Conservation (phyloP, 1,284 basidiomycete species). For the Schizophyllum amplum region DNA sequence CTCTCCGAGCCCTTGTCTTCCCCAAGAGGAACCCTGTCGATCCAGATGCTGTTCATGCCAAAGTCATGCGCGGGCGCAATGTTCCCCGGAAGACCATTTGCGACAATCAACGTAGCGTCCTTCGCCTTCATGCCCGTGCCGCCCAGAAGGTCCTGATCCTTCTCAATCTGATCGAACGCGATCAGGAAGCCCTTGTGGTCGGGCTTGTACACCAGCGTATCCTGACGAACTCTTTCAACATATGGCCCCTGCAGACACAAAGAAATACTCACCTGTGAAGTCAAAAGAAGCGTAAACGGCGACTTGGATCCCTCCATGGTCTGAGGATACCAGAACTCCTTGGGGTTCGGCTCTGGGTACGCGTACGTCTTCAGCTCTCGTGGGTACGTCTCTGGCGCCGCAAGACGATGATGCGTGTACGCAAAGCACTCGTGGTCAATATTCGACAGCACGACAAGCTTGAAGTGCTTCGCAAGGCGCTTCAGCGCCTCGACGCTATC, state of each 20-base stretch:
- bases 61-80: conserved; percentile 43
- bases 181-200: conserved; percentile 47
- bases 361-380: conserved; percentile 20
- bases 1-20: conserved; percentile 27
- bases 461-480: conserved; percentile 50
- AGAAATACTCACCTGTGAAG: conserved; percentile 34
- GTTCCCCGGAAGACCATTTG: conserved; percentile 54
- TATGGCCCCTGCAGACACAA: background rate
- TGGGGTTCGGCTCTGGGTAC: conserved; percentile 21
- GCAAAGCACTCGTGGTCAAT: conserved; percentile 62
- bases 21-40: conserved; percentile 36
- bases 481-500: conserved; percentile 56
- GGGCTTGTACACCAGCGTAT: conserved; percentile 63
- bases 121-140: conserved; percentile 22
- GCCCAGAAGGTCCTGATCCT: conserved; percentile 26
- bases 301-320: conserved; percentile 32
- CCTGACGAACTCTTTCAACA: conserved; percentile 14
- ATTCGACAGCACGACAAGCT: conserved; percentile 66
- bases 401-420: conserved; percentile 49
- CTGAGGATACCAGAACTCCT: conserved; percentile 29
- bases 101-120: conserved; percentile 38
- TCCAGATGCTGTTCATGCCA: conserved; percentile 50
- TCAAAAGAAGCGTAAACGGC: conserved; percentile 55
- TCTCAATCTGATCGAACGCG: conserved; percentile 24
- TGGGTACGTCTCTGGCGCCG: conserved; percentile 24